phyloP scores from a whole-genome alignment of 108 stramenopile genomes.

The Conticribra weissflogii region DNA sequence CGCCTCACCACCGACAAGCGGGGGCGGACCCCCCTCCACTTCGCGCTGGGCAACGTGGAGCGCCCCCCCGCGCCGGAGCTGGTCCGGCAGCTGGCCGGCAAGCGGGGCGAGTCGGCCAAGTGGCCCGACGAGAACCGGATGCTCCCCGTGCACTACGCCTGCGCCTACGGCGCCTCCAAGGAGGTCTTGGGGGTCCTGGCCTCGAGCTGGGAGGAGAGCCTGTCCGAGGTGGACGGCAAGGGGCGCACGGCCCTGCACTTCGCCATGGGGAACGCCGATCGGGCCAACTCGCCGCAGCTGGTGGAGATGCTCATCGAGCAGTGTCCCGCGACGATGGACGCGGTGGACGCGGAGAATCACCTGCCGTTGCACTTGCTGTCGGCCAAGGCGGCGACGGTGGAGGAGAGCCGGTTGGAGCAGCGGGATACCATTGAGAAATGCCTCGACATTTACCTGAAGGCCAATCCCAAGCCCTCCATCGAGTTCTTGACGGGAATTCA shows the following conservation, averaged over 20 bases:
- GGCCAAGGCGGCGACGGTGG: slow-evolving; percentile 37
- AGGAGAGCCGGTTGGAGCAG: slow-evolving; percentile 11
- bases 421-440: slow-evolving; percentile 40
- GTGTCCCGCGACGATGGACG: neutral
- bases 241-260: slow-evolving; percentile 81
- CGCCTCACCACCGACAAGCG: slow-evolving; percentile 64
- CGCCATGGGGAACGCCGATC: slow-evolving; percentile 57
- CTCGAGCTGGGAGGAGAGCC: slow-evolving; percentile 63
- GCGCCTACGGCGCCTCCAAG: slow-evolving; percentile 73
- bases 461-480: slow-evolving; percentile 57
- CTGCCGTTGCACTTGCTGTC: neutral
- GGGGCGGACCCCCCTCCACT: slow-evolving; percentile 75
- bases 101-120: slow-evolving; percentile 35
- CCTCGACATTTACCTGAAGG: slow-evolving; percentile 65
- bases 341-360: neutral
- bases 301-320: slow-evolving; percentile 63
- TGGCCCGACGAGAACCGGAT: slow-evolving; percentile 69
- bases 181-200: slow-evolving; percentile 65
- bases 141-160: slow-evolving; percentile 85
- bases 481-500: slow-evolving; percentile 76
- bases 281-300: neutral
- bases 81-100: slow-evolving; percentile 27
- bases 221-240: slow-evolving; percentile 59
- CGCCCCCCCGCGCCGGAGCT: slow-evolving; percentile 15
- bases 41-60: slow-evolving; percentile 53